These are phyloP conservation scores for Hibiscus syriacus DNA, from an alignment of 345 rosid genomes.

Conservation along the genomic window DNA sequence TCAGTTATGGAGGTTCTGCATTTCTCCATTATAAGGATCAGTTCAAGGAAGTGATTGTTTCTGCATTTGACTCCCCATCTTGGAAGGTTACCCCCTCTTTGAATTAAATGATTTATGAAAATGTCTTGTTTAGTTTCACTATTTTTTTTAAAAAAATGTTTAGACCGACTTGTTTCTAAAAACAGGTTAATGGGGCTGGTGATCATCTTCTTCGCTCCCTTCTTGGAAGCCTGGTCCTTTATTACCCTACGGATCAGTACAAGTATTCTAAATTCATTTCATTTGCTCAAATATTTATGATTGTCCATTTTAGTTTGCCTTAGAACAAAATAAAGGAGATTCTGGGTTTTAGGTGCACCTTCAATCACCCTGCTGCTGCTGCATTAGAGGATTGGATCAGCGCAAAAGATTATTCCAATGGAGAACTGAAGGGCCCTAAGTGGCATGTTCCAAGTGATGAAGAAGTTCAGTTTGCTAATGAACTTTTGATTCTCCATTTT, in stretches of 20 bases:
- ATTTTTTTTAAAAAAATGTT: not conserved
- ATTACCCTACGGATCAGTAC: constrained; percentile 87
- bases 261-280: constrained; percentile 39
- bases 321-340: constrained; percentile 10
- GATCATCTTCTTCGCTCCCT: constrained; percentile 89
- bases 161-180: constrained; percentile 1
- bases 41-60: constrained; percentile 61
- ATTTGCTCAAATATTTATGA: not conserved
- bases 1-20: constrained; percentile 81
- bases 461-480: constrained; percentile 93
- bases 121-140: constrained; percentile 11
- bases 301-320: not conserved
- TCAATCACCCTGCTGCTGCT: constrained; percentile 69
- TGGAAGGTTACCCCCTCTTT: constrained; percentile 54
- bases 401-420: constrained; percentile 65
- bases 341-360: constrained; percentile 52
- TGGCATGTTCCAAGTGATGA: constrained; percentile 89
- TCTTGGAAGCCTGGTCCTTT: constrained; percentile 79
- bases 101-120: not conserved
- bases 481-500: constrained; percentile 82
- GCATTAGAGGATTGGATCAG: constrained; percentile 91
- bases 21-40: constrained; percentile 71
- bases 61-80: constrained; percentile 87
- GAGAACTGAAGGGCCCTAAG: constrained; percentile 41
- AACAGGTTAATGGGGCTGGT: constrained; percentile 90